Evolutionary conservation across 1,284 basidiomycete genomes (phyloP).

Genomic region (Ganoderma sp.): DNA sequence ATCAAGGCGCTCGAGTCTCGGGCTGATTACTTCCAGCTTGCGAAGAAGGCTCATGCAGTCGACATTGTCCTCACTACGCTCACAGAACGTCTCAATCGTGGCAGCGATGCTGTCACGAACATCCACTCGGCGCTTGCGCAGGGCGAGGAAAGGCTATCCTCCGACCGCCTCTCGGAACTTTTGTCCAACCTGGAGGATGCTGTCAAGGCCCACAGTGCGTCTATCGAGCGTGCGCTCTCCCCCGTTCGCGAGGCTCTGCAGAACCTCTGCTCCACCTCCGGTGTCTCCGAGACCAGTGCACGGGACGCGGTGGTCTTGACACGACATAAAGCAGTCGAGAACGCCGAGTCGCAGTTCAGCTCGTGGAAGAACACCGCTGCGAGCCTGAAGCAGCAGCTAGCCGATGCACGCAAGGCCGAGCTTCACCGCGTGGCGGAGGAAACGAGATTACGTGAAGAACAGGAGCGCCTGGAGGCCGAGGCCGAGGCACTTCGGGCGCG

Average conservation of each 20-base stretch:
- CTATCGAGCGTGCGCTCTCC: slow-evolving; percentile 55
- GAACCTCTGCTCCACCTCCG: slow-evolving; percentile 54
- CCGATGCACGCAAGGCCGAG: slow-evolving; percentile 41
- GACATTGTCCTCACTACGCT: slow-evolving; percentile 51
- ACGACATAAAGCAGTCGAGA: slow-evolving; percentile 54
- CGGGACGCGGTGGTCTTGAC: slow-evolving; percentile 53
- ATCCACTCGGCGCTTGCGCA: slow-evolving; percentile 44
- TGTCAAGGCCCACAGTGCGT: slow-evolving; percentile 12
- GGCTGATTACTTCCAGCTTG: slow-evolving; percentile 55
- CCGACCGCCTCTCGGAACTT: slow-evolving; percentile 42
- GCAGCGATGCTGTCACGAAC: slow-evolving; percentile 45
- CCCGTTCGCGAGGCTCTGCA: slow-evolving; percentile 57
- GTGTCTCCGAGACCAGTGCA: slow-evolving; percentile 46
- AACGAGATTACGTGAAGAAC: slow-evolving; percentile 44
- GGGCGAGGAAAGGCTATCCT: slow-evolving; percentile 41
- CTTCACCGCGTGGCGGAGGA: slow-evolving; percentile 41
- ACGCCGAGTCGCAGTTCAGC: slow-evolving; percentile 54
- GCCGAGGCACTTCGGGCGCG: slow-evolving; percentile 28
- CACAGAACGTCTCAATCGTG: slow-evolving; percentile 46
- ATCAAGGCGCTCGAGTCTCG: slow-evolving; percentile 57
- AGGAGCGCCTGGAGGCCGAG: slow-evolving; percentile 44
- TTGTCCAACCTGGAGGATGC: slow-evolving; percentile 30
- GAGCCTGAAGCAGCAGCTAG: slow-evolving; percentile 42
- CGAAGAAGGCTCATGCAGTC: slow-evolving; percentile 57
- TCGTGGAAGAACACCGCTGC: slow-evolving; percentile 54